Base-by-base conservation (phyloP, 768 basidiomycete species). In the Boletellus ananas region DNA sequence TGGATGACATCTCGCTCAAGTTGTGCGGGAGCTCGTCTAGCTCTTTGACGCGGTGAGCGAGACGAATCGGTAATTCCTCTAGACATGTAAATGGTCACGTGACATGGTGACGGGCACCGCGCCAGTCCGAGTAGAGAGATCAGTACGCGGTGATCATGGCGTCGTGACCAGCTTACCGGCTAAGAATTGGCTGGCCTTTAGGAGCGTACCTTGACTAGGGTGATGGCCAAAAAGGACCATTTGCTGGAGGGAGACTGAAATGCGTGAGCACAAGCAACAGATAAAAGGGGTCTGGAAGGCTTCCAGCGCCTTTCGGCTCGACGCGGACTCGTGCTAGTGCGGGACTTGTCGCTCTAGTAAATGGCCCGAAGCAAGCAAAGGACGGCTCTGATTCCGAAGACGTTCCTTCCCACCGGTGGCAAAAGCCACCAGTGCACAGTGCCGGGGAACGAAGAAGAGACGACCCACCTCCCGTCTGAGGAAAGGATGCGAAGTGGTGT, bases 151-250 rank as follows among this genome's bases (percentile, higher is more conserved):
- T 6, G 23, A 41, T 41, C 23, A n/a, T n/a, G n/a, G n/a, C n/a
- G n/a, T 23, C 12, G 27, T 41, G 16, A 14, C 36, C 18, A 3
- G 65, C 72, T 43, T 40, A 89, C 90, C 90, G 51, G 83, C 74
- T 3, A 95, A 78, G 67, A 95, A 95, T 64, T 94, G 90, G 58
- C 86, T 86, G 0, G 90, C 96, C 63, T 86, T 87, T n/a, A 97
- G 72, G 11, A 99, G 77, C 0, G 95, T 99, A 0, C 95, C 95
- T 65, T 95, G 91, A 47, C 83, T 87, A 0, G 95, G 94, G 62
- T 97, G 90, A 73, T 96, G 93, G 0, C 95, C 95, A 63, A 99
- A 97, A 47, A 89, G 79, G 43, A 96, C 92, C 94, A 99, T 97
- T 72, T 98, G 95, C 70, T 96, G 90, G 17, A 97, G 76, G 0